Percentiles rank a stretch among this genome's conserved stretches.
phyloP scores from a whole-genome alignment of 495 filamentous ascomycete genomes.

The Cercophora scortea region DNA sequence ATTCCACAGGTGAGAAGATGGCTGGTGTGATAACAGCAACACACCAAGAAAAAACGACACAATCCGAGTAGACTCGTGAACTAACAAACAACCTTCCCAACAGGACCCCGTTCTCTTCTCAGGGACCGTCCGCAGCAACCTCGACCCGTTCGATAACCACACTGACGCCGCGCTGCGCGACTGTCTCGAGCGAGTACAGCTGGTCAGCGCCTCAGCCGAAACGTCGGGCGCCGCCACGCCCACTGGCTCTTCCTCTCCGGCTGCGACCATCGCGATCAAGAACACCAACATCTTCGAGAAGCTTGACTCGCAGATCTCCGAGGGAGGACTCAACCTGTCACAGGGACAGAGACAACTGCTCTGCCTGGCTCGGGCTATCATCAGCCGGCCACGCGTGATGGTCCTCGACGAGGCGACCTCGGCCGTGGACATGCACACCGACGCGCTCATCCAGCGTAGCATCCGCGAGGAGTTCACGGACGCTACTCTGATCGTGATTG shows the following conservation, averaged over 20 bases:
- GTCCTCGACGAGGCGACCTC: slow-evolving; percentile 87
- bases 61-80: neutral
- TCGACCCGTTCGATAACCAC: slow-evolving; percentile 73
- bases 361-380: slow-evolving; percentile 80
- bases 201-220: slow-evolving; percentile 42
- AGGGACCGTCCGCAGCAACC: slow-evolving; percentile 73
- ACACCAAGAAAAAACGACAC: neutral
- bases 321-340: slow-evolving; percentile 73
- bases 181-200: slow-evolving; percentile 68
- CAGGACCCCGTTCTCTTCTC: slow-evolving; percentile 78
- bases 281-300: slow-evolving; percentile 58
- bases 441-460: slow-evolving; percentile 70
- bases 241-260: slow-evolving; percentile 7
- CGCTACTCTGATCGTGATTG: slow-evolving; percentile 79
- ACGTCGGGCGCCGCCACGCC: slow-evolving; percentile 19
- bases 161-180: slow-evolving; percentile 64
- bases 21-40: neutral
- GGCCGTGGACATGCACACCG: slow-evolving; percentile 82
- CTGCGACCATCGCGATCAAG: slow-evolving; percentile 21
- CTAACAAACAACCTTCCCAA: neutral
- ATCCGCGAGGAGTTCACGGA: slow-evolving; percentile 74
- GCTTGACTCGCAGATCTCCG: slow-evolving; percentile 56
- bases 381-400: slow-evolving; percentile 72
- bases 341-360: slow-evolving; percentile 87
- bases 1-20: slow-evolving; percentile 53